Conservation (phyloP, 2,329 filamentous ascomycete genomes). For the Scedosporium aurantiacum region DNA sequence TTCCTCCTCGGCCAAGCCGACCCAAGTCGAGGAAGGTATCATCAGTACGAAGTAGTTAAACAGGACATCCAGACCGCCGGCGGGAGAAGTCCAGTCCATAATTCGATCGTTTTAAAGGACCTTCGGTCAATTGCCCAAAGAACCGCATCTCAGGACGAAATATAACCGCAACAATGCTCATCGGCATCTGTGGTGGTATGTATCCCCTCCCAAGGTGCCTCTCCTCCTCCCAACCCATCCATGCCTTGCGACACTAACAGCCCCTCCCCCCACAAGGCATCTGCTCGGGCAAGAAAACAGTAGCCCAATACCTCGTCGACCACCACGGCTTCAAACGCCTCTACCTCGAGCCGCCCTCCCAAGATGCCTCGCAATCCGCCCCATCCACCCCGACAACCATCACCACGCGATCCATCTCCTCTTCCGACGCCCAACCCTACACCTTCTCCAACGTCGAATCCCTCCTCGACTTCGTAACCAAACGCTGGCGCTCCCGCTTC, state of each 20-base stretch:
- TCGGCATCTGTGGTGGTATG: constrained; percentile 65
- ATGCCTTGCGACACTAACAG: constrained; percentile 11
- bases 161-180: constrained; percentile 53
- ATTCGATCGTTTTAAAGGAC: background rate
- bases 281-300: constrained; percentile 83
- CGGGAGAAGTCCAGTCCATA: background rate
- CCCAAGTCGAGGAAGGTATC: too few relatives aligned
- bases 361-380: constrained; percentile 46
- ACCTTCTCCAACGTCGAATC: constrained; percentile 52
- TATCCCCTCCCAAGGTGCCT: too few relatives aligned
- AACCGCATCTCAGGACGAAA: constrained; percentile 8
- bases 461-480: constrained; percentile 77
- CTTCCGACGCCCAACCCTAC: constrained; percentile 12
- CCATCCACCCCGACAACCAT: constrained; percentile 43
- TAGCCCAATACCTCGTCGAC: constrained; percentile 77
- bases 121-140: background rate
- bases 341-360: constrained; percentile 33
- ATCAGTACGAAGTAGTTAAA: background rate
- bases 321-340: constrained; percentile 73
- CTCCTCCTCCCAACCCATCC: constrained; percentile 4
- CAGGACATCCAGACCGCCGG: background rate
- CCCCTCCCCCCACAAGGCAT: constrained; percentile 48
- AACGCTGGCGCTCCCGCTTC: constrained; percentile 71
- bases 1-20: too few relatives aligned
- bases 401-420: background rate